Evolutionary conservation across 225 moss, liverwort and hornwort species (phyloP).

Genomic region (Pleurozium schreberi): DNA sequence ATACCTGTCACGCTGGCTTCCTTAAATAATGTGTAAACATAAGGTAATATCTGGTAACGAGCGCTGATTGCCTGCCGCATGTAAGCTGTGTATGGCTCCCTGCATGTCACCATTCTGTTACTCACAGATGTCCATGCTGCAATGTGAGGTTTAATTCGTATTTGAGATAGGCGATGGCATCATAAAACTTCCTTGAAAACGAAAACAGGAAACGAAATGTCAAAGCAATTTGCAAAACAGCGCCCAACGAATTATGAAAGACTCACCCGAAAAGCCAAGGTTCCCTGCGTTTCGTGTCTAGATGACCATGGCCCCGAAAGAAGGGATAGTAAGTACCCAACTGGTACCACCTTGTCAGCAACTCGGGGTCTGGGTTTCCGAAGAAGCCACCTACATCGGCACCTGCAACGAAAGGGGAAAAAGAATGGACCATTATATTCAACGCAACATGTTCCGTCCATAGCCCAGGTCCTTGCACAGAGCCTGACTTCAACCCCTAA

Average conservation of each 20-base stretch:
- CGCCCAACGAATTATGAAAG: neutral
- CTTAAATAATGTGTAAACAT: conserved; percentile 82
- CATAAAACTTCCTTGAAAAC: neutral
- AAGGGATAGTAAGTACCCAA: conserved; percentile 94
- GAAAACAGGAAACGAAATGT: neutral
- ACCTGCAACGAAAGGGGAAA: conserved; percentile 34
- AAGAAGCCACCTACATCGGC: conserved; percentile 99
- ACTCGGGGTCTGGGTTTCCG: conserved; percentile 89
- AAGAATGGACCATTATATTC: neutral
- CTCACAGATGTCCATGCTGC: neutral
- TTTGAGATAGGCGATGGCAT: neutral
- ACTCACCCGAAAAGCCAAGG: conserved; percentile 93
- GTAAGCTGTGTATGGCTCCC: conserved; percentile 82
- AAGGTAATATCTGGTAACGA: conserved; percentile 84
- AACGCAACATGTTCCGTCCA: neutral
- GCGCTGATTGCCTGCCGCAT: conserved; percentile 84
- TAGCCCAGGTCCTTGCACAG: neutral
- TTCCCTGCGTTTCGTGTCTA: conserved; percentile 95
- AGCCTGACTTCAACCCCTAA: neutral
- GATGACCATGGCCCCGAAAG: conserved; percentile 86
- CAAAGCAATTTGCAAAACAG: neutral
- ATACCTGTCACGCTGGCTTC: conserved; percentile 82
- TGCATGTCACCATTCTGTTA: conserved; percentile 25
- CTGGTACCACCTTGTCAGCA: conserved; percentile 93
- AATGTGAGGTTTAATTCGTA: neutral